Evolutionary conservation across 1,139 yeast species (phyloP).

Genomic region (Ashbya aceris): DNA sequence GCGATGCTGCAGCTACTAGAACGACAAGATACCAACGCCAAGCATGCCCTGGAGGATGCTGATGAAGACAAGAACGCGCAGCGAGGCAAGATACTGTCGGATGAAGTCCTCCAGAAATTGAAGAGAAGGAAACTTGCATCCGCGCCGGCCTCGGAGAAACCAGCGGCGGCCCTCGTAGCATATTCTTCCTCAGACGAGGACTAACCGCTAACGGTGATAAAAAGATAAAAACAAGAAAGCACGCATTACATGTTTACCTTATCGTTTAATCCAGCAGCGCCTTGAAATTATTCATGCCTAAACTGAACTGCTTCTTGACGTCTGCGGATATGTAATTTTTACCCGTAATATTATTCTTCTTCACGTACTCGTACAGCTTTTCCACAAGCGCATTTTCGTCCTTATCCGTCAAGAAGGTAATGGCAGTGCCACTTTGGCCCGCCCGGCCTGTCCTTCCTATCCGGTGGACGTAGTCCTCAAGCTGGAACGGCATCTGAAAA

Average conservation of each 20-base stretch:
- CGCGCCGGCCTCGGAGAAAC: neutral
- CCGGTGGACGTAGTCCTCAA: constrained; percentile 84
- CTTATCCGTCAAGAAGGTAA: constrained; percentile 55
- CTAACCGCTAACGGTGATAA: neutral
- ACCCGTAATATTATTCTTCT: constrained; percentile 13
- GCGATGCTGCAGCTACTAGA: constrained; percentile 17
- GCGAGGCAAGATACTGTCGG: neutral
- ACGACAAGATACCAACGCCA: constrained; percentile 4
- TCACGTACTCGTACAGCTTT: constrained; percentile 34
- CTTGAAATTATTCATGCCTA: constrained; percentile 10
- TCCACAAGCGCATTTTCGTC: constrained; percentile 46
- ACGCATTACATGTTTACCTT: neutral
- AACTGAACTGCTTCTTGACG: constrained; percentile 13
- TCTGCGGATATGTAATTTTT: constrained; percentile 15
- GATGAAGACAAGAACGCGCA: neutral
- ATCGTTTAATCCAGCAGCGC: constrained; percentile 14
- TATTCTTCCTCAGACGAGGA: constrained; percentile 11
- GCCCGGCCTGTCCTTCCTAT: constrained; percentile 97
- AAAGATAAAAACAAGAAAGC: neutral
- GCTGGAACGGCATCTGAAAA: constrained; percentile 67
- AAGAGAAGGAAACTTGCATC: neutral
- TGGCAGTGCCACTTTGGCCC: constrained; percentile 67
- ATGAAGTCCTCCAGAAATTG: neutral
- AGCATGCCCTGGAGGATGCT: neutral
- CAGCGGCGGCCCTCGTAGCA: constrained; percentile 5